These are phyloP conservation scores for Colletotrichum endophyticum DNA, from an alignment of 2,329 filamentous ascomycete genomes.

Conservation along the genomic window DNA sequence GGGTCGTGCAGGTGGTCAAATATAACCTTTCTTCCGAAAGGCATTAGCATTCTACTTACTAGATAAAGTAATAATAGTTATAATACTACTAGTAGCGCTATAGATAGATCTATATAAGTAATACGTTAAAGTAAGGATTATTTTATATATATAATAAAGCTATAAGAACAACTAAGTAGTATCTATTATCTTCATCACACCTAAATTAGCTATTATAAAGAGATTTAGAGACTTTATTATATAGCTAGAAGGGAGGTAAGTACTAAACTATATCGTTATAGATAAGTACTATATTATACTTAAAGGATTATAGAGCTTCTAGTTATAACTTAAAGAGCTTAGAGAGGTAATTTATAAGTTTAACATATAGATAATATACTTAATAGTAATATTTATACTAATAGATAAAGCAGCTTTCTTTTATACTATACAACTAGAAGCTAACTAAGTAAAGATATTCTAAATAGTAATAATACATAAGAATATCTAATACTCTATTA, in stretches of 20 bases:
- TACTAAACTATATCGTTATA: slow-evolving; percentile 5
- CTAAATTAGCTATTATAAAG: not conserved
- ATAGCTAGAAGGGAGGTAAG: not conserved
- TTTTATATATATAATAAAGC: no score
- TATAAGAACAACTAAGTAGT: not conserved
- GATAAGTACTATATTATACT: slow-evolving; percentile 15
- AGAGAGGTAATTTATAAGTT: not conserved
- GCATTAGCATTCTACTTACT: slow-evolving; percentile 9
- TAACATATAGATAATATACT: slow-evolving; percentile 7
- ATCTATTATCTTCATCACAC: not conserved
- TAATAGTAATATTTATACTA: not conserved
- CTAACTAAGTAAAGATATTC: no score
- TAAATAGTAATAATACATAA: not conserved
- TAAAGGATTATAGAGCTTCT: not conserved
- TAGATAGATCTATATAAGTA: slow-evolving; percentile 2
- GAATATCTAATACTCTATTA: not conserved
- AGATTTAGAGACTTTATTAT: slow-evolving; percentile 8
- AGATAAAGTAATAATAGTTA: slow-evolving; percentile 1
- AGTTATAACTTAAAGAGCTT: not conserved
- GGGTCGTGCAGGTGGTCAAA: no score
- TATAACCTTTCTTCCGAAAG: no score
- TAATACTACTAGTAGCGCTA: slow-evolving; percentile 15
- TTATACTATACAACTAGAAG: not conserved
- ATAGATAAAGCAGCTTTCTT: not conserved
- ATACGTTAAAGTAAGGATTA: not conserved